Conservation (phyloP, 768 basidiomycete genomes). For the Suillus plorans region DNA sequence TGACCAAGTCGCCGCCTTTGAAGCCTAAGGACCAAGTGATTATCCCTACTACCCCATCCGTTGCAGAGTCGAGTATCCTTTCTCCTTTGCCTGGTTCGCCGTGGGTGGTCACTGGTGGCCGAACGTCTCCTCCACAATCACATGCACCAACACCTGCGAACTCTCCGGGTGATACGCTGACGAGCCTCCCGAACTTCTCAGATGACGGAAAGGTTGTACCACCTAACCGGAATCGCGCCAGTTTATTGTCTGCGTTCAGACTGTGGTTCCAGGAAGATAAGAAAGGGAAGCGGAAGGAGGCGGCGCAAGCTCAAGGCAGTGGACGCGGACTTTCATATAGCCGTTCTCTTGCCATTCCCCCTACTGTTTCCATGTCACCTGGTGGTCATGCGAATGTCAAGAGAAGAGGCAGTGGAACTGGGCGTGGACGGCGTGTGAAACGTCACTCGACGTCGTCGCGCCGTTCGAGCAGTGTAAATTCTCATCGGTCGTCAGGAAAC, state of each 20-base stretch:
- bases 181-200: constrained; percentile 41
- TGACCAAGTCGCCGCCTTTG: constrained; percentile 70
- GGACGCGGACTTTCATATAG: constrained; percentile 23
- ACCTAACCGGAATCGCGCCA: constrained; percentile 67
- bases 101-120: constrained; percentile 63
- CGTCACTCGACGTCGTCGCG: constrained; percentile 78
- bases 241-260: constrained; percentile 80
- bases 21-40: constrained; percentile 46
- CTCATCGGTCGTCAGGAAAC: constrained; percentile 63
- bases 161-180: constrained; percentile 54
- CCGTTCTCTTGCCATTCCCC: constrained; percentile 24
- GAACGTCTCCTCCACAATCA: constrained; percentile 36
- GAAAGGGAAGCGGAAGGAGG: constrained; percentile 80
- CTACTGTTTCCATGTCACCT: constrained; percentile 28
- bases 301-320: constrained; percentile 17
- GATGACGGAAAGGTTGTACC: constrained; percentile 32
- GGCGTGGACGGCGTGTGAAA: constrained; percentile 54
- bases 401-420: constrained; percentile 47
- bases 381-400: constrained; percentile 42
- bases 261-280: constrained; percentile 92
- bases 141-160: constrained; percentile 47
- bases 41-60: constrained; percentile 53
- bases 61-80: constrained; percentile 21
- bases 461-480: constrained; percentile 90
- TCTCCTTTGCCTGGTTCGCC: constrained; percentile 57